phyloP scores from a whole-genome alignment of 495 filamentous ascomycete species.

The Penicillium goetzii region DNA sequence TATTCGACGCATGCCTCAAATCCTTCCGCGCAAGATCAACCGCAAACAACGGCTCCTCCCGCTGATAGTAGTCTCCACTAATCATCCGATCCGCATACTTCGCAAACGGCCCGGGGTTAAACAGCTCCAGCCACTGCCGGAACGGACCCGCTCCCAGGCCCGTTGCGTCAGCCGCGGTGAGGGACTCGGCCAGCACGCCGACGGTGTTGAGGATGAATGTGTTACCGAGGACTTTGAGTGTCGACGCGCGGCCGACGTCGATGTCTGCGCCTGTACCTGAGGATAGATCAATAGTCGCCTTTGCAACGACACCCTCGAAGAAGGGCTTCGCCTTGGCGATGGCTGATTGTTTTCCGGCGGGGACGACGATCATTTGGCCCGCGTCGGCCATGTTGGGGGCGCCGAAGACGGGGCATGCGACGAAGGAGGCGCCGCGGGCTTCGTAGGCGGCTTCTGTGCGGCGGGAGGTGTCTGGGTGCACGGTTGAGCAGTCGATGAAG shows the following conservation, averaged over 20 bases:
- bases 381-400: constrained; percentile 77
- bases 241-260: constrained; percentile 41
- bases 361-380: constrained; percentile 75
- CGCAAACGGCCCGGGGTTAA: constrained; percentile 59
- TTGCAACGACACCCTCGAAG: constrained; percentile 76
- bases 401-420: constrained; percentile 82
- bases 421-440: constrained; percentile 67
- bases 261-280: constrained; percentile 26
- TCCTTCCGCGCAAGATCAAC: constrained; percentile 89
- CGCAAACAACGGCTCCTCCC: constrained; percentile 79
- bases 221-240: constrained; percentile 83
- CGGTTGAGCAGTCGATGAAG: constrained; percentile 83
- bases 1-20: constrained; percentile 68
- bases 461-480: constrained; percentile 82
- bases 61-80: constrained; percentile 70
- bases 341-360: constrained; percentile 65
- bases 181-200: constrained; percentile 74
- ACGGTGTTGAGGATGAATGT: constrained; percentile 85
- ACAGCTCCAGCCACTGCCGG: constrained; percentile 64
- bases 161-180: constrained; percentile 77
- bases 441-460: constrained; percentile 57
- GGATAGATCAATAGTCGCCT: constrained; percentile 63
- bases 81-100: constrained; percentile 77
- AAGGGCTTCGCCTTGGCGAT: constrained; percentile 72
- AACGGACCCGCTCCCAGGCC: constrained; percentile 73